Conservation (phyloP, 169 alveolate genomes). For the Babesia divergens region DNA sequence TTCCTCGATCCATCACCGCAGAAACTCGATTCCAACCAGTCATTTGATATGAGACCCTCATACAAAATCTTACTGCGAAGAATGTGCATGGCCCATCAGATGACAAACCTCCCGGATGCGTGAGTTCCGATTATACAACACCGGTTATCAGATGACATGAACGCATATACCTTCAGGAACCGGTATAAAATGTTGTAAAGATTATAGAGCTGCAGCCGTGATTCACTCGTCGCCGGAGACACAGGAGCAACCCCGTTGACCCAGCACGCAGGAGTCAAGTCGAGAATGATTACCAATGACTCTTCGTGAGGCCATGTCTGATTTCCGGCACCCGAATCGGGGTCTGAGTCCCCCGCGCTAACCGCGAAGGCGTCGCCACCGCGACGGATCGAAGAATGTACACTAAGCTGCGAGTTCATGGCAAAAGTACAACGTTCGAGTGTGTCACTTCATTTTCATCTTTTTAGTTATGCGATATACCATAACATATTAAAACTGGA, state of each 20-base stretch:
- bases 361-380: background rate
- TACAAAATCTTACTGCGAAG: constrained; percentile 38
- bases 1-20: background rate
- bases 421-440: too few species aligned
- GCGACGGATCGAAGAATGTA: too few species aligned
- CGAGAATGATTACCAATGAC: constrained; percentile 52
- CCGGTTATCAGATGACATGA: constrained; percentile 45
- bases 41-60: constrained; percentile 36
- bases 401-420: too few species aligned
- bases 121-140: constrained; percentile 52
- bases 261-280: constrained; percentile 60
- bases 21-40: constrained; percentile 57
- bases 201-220: constrained; percentile 1
- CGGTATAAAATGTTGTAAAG: constrained; percentile 14
- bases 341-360: background rate
- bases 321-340: background rate
- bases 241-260: constrained; percentile 21
- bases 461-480: background rate
- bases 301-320: background rate
- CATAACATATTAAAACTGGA: background rate
- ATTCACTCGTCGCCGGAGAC: background rate
- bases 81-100: background rate
- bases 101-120: constrained; percentile 25
- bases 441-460: too few species aligned
- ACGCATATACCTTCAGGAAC: constrained; percentile 42